Evolutionary conservation across 2,329 filamentous ascomycete species (phyloP), one percentile per base, ranked within the genome.

Genomic region (Exophiala alcalophila): DNA sequence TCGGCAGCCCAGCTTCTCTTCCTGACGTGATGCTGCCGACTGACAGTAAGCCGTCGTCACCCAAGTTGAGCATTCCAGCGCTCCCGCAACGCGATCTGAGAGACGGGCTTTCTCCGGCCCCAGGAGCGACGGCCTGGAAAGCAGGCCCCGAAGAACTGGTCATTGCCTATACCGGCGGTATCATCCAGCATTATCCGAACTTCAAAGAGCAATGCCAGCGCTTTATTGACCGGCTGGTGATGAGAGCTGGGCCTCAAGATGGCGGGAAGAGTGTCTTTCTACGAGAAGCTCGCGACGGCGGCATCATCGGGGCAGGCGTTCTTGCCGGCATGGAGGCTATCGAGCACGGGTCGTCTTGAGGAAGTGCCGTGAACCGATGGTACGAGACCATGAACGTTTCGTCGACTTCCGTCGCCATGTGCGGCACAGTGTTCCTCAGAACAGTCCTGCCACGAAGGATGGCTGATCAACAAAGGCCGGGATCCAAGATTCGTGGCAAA

Each of bases 151-250:
- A 79, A 48, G 81, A 86, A 54, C 62, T 91, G 20, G 80, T 86
- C 1, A 83, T 90, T 15, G 86, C 85, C 1, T 90, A 87, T 59
- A 88, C 86, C 0, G 86, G 86, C 21, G 83, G 84, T 5, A 88
- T 85, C 57, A 90, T 90, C 46, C 77, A 81, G n/a, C 80, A 86
- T 57, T 88, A 88, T 57, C 84, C 86, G 33, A 76, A 84, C 54
- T 89, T 86, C 63, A 69, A 86, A 28, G 65, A 69, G 30, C 82
- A 84, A 55, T 87, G 83, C 52, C 84, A 89, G 61, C 57, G 65
- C 10, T 84, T 84, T 58, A 71, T 90, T 35, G 80, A 87, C 47
- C 63, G 66, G 4, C 60, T 77, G 10, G 68, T 76, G 14, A 68
- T 69, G 65, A 59, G 65, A 23, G 67, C 65, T 14, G 65, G 66